These are phyloP conservation scores for Capsicum chinense DNA, from an alignment of 257 asterid genomes.

Conservation along the genomic window DNA sequence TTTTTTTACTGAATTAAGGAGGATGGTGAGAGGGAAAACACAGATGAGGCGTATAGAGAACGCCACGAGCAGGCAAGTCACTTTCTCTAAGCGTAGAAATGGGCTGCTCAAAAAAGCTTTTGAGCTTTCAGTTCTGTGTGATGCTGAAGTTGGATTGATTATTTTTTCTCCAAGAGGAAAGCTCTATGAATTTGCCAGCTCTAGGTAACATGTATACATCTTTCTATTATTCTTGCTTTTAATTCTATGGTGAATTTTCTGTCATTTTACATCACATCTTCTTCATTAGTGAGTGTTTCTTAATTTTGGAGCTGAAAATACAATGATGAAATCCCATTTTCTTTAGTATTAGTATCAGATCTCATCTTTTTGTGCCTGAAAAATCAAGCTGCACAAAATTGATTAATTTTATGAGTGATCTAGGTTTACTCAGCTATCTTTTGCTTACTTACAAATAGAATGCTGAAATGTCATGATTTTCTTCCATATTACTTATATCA, in stretches of 20 bases:
- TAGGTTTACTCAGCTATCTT: background rate
- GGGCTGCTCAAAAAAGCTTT: conserved; percentile 83
- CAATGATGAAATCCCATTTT: background rate
- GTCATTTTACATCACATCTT: too few relatives aligned
- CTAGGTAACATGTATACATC: conserved; percentile 51
- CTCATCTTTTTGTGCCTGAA: conserved; percentile 18
- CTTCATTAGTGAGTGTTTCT: background rate
- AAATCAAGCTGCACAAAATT: background rate
- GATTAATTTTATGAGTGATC: conserved; percentile 5
- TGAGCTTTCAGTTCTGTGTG: conserved; percentile 85
- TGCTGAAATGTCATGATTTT: too few relatives aligned
- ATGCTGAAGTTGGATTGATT: conserved; percentile 80
- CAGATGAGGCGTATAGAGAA: conserved; percentile 94
- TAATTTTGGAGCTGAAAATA: background rate
- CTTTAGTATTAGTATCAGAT: background rate
- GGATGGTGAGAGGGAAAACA: conserved; percentile 91
- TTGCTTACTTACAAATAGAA: too few relatives aligned
- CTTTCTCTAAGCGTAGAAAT: conserved; percentile 89
- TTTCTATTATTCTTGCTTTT: too few relatives aligned
- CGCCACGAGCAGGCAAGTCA: conserved; percentile 88
- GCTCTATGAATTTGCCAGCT: conserved; percentile 73
- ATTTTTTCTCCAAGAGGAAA: conserved; percentile 85
- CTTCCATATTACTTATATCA: too few relatives aligned
- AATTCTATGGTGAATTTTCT: too few relatives aligned
- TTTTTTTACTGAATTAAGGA: too few relatives aligned